These are phyloP conservation scores for Geranomyces michiganensis DNA, from an alignment of 192 early-diverging fungal genomes.

Conservation along the genomic window DNA sequence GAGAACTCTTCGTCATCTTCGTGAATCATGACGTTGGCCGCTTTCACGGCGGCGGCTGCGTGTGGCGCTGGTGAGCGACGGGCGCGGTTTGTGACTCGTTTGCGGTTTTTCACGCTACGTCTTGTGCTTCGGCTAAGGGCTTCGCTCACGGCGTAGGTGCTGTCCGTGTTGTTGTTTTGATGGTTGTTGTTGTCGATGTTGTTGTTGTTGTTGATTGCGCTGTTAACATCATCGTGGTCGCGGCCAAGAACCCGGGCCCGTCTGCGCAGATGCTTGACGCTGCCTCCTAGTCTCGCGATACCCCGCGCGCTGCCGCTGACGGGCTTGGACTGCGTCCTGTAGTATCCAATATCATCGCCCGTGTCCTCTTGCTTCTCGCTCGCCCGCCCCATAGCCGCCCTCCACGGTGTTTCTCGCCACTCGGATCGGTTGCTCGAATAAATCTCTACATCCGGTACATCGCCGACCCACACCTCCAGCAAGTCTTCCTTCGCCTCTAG, in stretches of 20 bases:
- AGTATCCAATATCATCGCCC: neutral
- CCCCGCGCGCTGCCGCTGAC: neutral
- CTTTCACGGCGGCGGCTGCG: too few species aligned
- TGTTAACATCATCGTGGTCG: too few species aligned
- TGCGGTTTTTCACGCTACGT: too few species aligned
- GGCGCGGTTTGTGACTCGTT: too few species aligned
- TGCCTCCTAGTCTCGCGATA: constrained; percentile 7
- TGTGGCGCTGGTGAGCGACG: too few species aligned
- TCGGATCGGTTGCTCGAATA: constrained; percentile 7
- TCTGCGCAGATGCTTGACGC: constrained; percentile 2
- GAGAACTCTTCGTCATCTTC: constrained; percentile 5
- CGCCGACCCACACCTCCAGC: constrained; percentile 26
- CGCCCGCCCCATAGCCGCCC: neutral
- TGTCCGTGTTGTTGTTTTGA: too few species aligned
- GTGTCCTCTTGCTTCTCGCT: neutral
- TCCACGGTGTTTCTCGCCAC: constrained; percentile 8
- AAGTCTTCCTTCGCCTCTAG: neutral
- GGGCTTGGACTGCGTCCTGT: constrained; percentile 11
- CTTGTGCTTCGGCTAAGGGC: too few species aligned
- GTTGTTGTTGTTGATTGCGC: too few species aligned
- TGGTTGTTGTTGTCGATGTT: too few species aligned
- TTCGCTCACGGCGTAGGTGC: too few species aligned
- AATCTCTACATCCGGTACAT: neutral
- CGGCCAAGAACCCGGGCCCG: neutral
- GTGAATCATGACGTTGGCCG: neutral